A percentile compares a stretch with the other conserved stretches of the same genome.
Conservation (phyloP, 2,329 filamentous ascomycete genomes). For the Elsinoe australis region DNA sequence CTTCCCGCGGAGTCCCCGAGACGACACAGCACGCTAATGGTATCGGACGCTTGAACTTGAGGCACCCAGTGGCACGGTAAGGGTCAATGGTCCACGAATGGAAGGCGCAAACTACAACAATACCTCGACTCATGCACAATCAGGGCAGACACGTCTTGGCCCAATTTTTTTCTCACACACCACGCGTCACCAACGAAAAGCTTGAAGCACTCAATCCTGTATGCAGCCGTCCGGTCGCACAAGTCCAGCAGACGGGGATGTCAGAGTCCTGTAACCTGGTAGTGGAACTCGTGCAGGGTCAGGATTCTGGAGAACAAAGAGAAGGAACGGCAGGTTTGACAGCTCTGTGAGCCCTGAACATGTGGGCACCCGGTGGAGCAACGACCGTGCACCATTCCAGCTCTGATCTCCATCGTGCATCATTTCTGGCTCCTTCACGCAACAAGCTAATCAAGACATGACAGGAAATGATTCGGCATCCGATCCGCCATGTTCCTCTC, state of each 20-base stretch:
- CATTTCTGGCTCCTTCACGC: slow-evolving; percentile 1
- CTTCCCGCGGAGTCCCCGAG: slow-evolving; percentile 7
- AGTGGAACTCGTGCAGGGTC: neutral
- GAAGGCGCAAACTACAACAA: neutral
- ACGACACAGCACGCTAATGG: neutral
- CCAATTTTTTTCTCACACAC: neutral
- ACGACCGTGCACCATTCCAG: no score
- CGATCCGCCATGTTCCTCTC: neutral
- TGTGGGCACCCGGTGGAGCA: slow-evolving; percentile 12
- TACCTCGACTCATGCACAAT: slow-evolving; percentile 11
- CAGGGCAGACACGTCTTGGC: neutral
- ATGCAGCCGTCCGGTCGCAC: slow-evolving; percentile 8
- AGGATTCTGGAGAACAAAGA: neutral
- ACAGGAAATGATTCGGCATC: slow-evolving; percentile 9
- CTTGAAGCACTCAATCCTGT: neutral
- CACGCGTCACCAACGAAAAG: neutral
- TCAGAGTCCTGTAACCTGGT: slow-evolving; percentile 3
- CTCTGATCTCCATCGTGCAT: no score
- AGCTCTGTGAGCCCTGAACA: slow-evolving; percentile 1
- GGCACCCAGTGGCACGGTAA: slow-evolving; percentile 12
- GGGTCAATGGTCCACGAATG: slow-evolving; percentile 7
- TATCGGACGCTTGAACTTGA: neutral
- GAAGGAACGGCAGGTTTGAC: slow-evolving; percentile 2
- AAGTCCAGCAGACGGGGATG: slow-evolving; percentile 5
- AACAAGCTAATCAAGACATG: slow-evolving; percentile 1